These are phyloP conservation scores for Ascochyta viciae-villosae DNA, from an alignment of 2,329 filamentous ascomycete species.

Conservation along the genomic window DNA sequence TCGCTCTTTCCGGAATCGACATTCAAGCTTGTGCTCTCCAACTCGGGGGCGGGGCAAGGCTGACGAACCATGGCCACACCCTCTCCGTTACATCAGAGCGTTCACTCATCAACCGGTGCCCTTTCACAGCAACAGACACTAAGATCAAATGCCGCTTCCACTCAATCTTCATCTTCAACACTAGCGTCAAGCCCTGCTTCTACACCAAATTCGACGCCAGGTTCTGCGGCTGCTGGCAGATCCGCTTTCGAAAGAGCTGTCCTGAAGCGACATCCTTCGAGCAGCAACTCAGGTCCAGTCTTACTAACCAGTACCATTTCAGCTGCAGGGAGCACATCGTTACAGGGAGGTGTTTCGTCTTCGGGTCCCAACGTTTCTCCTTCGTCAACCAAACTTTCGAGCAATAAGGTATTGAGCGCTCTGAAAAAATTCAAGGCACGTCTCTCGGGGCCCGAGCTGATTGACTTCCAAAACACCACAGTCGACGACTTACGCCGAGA, in stretches of 20 bases:
- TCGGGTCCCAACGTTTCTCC: not conserved
- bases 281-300: not conserved
- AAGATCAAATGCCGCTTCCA: not conserved
- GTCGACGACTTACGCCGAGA: constrained; percentile 24
- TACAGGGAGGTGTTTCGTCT: not conserved
- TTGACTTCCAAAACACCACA: constrained; percentile 22
- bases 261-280: not conserved
- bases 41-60: not conserved
- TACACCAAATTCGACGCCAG: not conserved
- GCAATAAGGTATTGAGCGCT: constrained; percentile 4
- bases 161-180: not conserved
- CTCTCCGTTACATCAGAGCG: constrained; percentile 10
- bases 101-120: constrained; percentile 20
- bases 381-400: not conserved
- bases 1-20: not conserved
- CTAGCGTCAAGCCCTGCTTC: constrained; percentile 14
- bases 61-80: constrained; percentile 2
- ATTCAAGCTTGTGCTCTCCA: too few species aligned
- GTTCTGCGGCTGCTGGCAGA: not conserved
- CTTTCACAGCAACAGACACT: constrained; percentile 25
- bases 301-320: not conserved
- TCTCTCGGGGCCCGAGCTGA: constrained; percentile 22
- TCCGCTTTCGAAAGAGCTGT: not conserved
- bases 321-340: not conserved
- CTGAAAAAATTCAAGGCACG: constrained; percentile 22